These are phyloP conservation scores for Trichophyton rubrum DNA, from an alignment of 2,329 filamentous ascomycete genomes.

Conservation along the genomic window DNA sequence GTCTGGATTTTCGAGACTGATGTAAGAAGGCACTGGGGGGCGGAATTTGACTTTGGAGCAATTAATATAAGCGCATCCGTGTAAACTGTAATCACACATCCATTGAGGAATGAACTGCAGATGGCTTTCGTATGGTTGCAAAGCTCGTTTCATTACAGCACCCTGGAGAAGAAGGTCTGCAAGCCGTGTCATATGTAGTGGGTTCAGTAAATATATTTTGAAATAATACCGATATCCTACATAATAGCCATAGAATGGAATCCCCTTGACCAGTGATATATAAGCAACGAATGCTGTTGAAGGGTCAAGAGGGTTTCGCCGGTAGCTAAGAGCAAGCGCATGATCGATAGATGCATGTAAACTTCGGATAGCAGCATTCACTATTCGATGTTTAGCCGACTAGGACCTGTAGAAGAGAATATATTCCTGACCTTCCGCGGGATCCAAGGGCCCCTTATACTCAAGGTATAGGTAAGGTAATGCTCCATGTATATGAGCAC, in stretches of 20 bases:
- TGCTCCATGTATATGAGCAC: slow-evolving; percentile 87
- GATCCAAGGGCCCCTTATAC: slow-evolving; percentile 57
- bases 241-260: slow-evolving; percentile 92
- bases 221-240: slow-evolving; percentile 84
- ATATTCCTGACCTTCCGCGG: slow-evolving; percentile 50
- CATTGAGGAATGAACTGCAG: slow-evolving; percentile 87
- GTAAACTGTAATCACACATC: slow-evolving; percentile 97
- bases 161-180: slow-evolving; percentile 81
- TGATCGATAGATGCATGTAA: slow-evolving; percentile 83
- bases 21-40: slow-evolving; percentile 56
- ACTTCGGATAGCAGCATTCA: slow-evolving; percentile 61
- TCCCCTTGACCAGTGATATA: slow-evolving; percentile 80
- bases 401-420: background rate
- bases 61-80: slow-evolving; percentile 80
- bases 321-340: slow-evolving; percentile 74
- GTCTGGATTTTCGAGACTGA: slow-evolving; percentile 46
- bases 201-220: slow-evolving; percentile 90
- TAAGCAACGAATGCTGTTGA: slow-evolving; percentile 70
- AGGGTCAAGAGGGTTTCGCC: slow-evolving; percentile 57
- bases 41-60: slow-evolving; percentile 60
- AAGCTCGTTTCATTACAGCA: slow-evolving; percentile 64
- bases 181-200: slow-evolving; percentile 71
- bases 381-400: slow-evolving; percentile 33
- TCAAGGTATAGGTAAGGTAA: slow-evolving; percentile 93
- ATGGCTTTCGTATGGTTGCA: slow-evolving; percentile 92